Base-by-base conservation (phyloP, 805 yeast species). In the Candida chauliodis region DNA sequence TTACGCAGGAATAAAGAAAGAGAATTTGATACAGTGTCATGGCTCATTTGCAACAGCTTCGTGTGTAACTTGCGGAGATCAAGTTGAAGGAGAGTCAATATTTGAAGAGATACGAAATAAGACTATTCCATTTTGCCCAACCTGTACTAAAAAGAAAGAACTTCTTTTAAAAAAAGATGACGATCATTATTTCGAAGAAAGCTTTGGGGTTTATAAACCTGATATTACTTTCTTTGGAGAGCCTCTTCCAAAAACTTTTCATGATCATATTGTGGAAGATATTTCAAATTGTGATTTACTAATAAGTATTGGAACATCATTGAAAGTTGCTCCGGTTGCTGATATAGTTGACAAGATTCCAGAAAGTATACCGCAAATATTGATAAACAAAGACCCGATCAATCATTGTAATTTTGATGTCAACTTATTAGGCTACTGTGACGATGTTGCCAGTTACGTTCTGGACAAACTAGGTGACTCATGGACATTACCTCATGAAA, bases 151-250 rank as follows among this genome's bases (percentile, higher is more conserved):
- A 18, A 28, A 18, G 11, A 41, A 57, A 33, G 35, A 44, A 8
- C 47, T 44, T 34, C 36, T 56, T 8, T 41, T 60, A 36, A 43
- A 48, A 4, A 45, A 45, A 9, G 66, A 65, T 21, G 58, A 54
- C 4, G 52, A 46, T 22, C 37, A 44, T 9, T 55, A 47, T 37
- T 44, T 58, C 21, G 47, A 51, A 3, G 61, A 58, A 37, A 55
- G 58, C 33, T 56, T 47, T 39, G 63, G 66, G 10, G 90, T 67
- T 72, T 85, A 65, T 87, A 89, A 89, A 53, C 95, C 95, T 1
- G 95, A 88, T 55, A 89, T 93, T 44, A 95, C 91, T 31, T 76
- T 82, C 20, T 87, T 89, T 34, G 95, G 95, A 0, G 76, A 78
- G 37, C 76, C 84, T 3, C 75, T 88, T 4, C 82, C 82, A 13